These are phyloP conservation scores for Lasiodiplodia theobromae DNA, from an alignment of 2,329 filamentous ascomycete species.

Conservation along the genomic window DNA sequence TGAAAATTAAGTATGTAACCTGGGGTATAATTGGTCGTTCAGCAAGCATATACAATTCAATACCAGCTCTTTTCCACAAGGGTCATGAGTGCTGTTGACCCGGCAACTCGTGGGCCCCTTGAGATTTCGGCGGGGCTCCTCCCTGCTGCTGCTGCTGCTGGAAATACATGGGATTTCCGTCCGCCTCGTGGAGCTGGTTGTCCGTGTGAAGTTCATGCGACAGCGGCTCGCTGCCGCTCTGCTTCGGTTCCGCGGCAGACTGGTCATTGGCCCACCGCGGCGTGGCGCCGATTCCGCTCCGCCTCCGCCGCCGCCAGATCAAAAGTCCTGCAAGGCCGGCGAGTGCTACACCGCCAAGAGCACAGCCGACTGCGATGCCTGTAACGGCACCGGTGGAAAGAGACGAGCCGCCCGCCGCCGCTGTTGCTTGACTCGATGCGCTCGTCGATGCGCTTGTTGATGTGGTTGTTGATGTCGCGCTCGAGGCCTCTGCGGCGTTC, in stretches of 20 bases:
- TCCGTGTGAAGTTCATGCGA: not conserved
- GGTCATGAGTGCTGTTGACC: not conserved
- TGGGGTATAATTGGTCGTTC: not conserved
- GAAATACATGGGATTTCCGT: not conserved
- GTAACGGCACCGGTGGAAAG: not conserved
- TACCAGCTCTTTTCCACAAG: not conserved
- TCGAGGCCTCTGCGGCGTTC: not conserved
- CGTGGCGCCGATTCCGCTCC: not conserved
- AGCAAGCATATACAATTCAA: not conserved
- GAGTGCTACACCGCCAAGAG: not conserved
- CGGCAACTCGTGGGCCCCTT: not conserved
- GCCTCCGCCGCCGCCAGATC: not conserved
- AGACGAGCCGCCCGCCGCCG: not conserved
- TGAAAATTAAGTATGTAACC: not conserved
- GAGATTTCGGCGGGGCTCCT: not conserved
- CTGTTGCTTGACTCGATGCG: not conserved
- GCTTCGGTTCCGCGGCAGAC: not conserved
- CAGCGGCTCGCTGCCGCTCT: not conserved
- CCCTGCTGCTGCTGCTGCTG: not conserved
- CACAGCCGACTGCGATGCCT: not conserved
- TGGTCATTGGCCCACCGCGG: not conserved
- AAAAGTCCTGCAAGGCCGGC: not conserved
- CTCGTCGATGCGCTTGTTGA: not conserved
- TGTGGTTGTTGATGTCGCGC: not conserved
- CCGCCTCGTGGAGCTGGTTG: not conserved